Base-by-base conservation (phyloP, 2,329 filamentous ascomycete genomes). In the Penicillium olsonii region DNA sequence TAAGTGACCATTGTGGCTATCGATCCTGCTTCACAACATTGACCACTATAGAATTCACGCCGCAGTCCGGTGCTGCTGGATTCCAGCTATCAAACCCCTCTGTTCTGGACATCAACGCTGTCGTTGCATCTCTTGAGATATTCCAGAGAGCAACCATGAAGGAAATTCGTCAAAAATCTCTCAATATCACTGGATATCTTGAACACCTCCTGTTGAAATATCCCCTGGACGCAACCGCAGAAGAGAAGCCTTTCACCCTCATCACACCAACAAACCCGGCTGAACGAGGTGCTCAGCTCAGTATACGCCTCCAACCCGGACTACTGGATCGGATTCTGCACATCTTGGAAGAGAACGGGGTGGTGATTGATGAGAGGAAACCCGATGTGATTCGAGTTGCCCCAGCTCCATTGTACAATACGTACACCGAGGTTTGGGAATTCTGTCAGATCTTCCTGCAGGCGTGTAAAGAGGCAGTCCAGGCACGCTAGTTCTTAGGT, bases 21-120 rank as follows among this genome's bases (percentile, higher is more conserved):
- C n/a, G n/a, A n/a, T n/a, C n/a, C n/a, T 18, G 18, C 29, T 9
- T 17, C 12, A 2, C 11, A 24, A 19, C 26, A 26, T 46, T 64
- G 42, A 57, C 45, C 39, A 42, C 22, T 39, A 42, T 65, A 78
- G 67, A 78, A 49, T 95, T 95, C 70, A 75, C 84, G 34, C 90
- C 91, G 4, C 88, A 88, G 7, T 75, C 82, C 2, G 91, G 92
- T 33, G 92, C 91, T 0, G 84, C 79, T 27, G 91, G 91, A 4
- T 96, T 84, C 71, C 90, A 95, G 69, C 69, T 92, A n/a, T 90
- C 86, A 42, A 96, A 96, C 67, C 90, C 88, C 2, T 89, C 84
- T 0, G 88, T 85, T 10, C 76, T 94, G 6, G 90, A 95, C 62
- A 80, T 92, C 38, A 87, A 87, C 12, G 83, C 85, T n/a, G 78